A percentile compares a stretch with the other conserved stretches of the same genome.
phyloP scores from a whole-genome alignment of 2,329 filamentous ascomycete genomes.

The Aphanoascus verrucosus region DNA sequence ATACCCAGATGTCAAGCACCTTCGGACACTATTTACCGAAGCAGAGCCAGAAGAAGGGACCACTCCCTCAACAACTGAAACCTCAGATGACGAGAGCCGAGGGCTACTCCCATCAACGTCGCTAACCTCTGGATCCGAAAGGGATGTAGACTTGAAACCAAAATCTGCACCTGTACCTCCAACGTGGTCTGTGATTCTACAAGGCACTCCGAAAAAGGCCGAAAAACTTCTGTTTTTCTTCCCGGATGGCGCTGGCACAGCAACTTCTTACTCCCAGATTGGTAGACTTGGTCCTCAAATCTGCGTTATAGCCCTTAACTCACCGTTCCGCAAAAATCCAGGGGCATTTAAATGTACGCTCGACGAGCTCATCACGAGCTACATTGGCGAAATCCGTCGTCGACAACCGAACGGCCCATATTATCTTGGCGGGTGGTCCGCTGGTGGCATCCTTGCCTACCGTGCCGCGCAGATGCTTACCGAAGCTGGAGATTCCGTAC shows the following conservation, averaged over 20 bases:
- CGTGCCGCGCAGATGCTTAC: conserved; percentile 42
- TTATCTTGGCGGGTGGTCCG: conserved; percentile 46
- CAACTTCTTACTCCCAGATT: conserved; percentile 32
- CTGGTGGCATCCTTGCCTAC: conserved; percentile 46
- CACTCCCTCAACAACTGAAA: conserved; percentile 5
- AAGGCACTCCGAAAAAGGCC: conserved; percentile 36
- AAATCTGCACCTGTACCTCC: background rate
- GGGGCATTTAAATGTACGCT: conserved; percentile 56
- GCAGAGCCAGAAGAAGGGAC: no score
- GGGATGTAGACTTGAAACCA: background rate
- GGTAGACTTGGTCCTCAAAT: conserved; percentile 36
- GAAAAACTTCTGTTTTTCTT: conserved; percentile 33
- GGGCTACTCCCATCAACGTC: background rate
- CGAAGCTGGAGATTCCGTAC: conserved; percentile 39
- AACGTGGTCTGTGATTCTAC: conserved; percentile 27
- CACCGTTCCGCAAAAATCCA: conserved; percentile 60
- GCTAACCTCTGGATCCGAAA: background rate
- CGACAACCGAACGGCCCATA: conserved; percentile 56
- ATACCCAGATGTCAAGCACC: background rate
- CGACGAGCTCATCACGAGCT: conserved; percentile 53
- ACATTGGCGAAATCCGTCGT: conserved; percentile 58
- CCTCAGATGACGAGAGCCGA: background rate
- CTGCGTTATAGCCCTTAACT: conserved; percentile 50
- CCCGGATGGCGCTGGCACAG: conserved; percentile 41
- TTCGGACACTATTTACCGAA: no score